Conservation (phyloP, 169 alveolate species). For the Cryptosporidium felis region DNA sequence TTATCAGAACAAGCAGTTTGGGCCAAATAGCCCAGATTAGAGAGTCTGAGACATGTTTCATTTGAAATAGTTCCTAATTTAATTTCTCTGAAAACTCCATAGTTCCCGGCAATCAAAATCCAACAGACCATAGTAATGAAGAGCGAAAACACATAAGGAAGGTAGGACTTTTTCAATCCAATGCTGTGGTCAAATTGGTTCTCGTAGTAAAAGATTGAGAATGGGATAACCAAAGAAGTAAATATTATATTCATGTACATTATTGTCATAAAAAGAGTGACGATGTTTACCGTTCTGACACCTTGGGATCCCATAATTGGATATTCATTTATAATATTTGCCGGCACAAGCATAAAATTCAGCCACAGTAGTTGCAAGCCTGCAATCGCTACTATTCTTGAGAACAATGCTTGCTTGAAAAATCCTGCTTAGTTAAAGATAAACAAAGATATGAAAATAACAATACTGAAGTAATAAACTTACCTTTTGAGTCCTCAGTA, state of each 20-base stretch:
- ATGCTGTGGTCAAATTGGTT: slow-evolving; percentile 29
- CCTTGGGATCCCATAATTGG: slow-evolving; percentile 39
- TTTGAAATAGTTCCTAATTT: neutral
- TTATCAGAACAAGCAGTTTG: neutral
- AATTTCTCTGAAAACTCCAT: slow-evolving; percentile 39
- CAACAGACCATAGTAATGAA: neutral
- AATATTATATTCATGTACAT: slow-evolving; percentile 12
- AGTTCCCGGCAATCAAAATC: slow-evolving; percentile 21
- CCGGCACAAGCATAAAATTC: slow-evolving; percentile 37
- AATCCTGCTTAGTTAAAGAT: neutral
- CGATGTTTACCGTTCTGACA: neutral
- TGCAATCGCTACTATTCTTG: neutral
- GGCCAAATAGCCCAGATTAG: neutral
- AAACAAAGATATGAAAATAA: neutral
- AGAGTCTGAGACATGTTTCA: neutral
- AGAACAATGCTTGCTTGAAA: slow-evolving; percentile 9
- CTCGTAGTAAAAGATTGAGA: slow-evolving; percentile 51
- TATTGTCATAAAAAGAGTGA: neutral
- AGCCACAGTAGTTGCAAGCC: slow-evolving; percentile 64
- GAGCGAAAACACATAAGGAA: slow-evolving; percentile 33
- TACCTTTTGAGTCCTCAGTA: slow-evolving; percentile 64
- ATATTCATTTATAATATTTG: slow-evolving; percentile 44
- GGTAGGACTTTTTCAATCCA: slow-evolving; percentile 24
- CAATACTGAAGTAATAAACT: neutral
- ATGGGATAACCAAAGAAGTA: slow-evolving; percentile 19